Conservation (phyloP, 1,284 basidiomycete genomes). For the Inonotus obliquus region DNA sequence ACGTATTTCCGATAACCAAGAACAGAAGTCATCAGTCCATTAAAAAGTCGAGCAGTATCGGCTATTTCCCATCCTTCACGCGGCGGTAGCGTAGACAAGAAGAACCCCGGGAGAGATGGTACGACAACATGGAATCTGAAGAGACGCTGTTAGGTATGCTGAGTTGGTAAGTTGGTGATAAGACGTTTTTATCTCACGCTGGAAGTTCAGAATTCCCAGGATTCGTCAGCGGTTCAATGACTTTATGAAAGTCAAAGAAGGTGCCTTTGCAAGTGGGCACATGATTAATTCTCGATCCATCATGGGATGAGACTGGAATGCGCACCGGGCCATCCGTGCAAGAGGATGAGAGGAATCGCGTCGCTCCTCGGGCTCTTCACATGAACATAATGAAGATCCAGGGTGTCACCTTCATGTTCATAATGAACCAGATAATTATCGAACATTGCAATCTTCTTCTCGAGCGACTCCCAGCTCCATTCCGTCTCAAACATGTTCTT, state of each 20-base stretch:
- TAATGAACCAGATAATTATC: conserved; percentile 20
- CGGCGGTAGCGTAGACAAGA: conserved; percentile 22
- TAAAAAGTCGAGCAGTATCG: conserved; percentile 23
- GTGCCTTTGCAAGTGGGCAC: too few relatives aligned
- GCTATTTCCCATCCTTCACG: conserved; percentile 20
- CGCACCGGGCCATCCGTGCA: conserved; percentile 25
- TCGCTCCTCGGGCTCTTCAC: conserved; percentile 20
- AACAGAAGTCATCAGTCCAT: conserved; percentile 24
- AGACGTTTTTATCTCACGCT: conserved; percentile 18
- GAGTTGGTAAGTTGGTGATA: background rate
- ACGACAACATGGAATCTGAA: conserved; percentile 24
- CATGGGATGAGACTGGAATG: background rate
- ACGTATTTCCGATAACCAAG: conserved; percentile 24
- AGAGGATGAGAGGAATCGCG: conserved; percentile 24
- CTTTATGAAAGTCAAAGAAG: conserved; percentile 26
- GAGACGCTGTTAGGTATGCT: too few relatives aligned
- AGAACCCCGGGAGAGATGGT: conserved; percentile 24
- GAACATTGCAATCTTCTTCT: conserved; percentile 15
- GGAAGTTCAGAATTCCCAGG: conserved; percentile 19
- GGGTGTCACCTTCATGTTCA: conserved; percentile 15
- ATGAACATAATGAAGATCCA: conserved; percentile 24
- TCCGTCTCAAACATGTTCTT: conserved; percentile 17
- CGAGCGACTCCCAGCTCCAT: conserved; percentile 17
- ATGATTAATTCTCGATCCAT: background rate
- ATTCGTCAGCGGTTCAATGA: conserved; percentile 21